Evolutionary conservation across 257 asterid species (phyloP).

Genomic region (Marsdenia floribunda): DNA sequence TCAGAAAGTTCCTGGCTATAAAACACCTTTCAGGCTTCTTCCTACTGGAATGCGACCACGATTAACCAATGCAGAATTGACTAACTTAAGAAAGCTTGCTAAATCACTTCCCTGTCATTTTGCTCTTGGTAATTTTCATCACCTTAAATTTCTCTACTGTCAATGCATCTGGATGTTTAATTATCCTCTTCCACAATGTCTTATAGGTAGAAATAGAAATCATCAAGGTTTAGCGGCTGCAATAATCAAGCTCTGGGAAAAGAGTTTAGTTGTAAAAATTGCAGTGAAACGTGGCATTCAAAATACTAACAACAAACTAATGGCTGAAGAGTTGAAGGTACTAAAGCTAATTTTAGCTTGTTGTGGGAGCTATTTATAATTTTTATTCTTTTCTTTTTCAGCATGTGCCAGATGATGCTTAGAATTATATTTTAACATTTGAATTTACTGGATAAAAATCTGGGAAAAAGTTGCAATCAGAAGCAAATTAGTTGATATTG

Average conservation of each 20-base stretch:
- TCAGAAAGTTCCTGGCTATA: slow-evolving; percentile 75
- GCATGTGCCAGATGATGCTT: not conserved
- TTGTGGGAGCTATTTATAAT: slow-evolving; percentile 7
- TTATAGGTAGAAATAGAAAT: slow-evolving; percentile 83
- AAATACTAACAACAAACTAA: slow-evolving; percentile 90
- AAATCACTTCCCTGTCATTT: slow-evolving; percentile 90
- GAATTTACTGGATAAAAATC: not conserved
- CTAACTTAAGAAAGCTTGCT: slow-evolving; percentile 78
- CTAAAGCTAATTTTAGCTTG: slow-evolving; percentile 13
- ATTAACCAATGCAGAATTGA: slow-evolving; percentile 94
- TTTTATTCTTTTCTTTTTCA: not conserved
- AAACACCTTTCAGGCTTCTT: slow-evolving; percentile 92
- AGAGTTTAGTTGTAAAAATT: slow-evolving; percentile 85
- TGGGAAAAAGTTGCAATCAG: not conserved
- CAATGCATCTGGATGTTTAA: slow-evolving; percentile 16
- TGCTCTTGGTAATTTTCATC: slow-evolving; percentile 70
- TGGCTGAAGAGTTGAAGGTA: slow-evolving; percentile 98
- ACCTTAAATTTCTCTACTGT: slow-evolving; percentile 5
- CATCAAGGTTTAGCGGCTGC: slow-evolving; percentile 96
- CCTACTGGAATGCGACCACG: slow-evolving; percentile 89
- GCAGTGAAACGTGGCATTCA: slow-evolving; percentile 99
- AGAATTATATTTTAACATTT: not conserved
- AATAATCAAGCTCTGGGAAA: slow-evolving; percentile 93
- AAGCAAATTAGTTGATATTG: not conserved
- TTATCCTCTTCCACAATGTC: slow-evolving; percentile 7